Evolutionary conservation across 2,329 filamentous ascomycete species (phyloP).

Genomic region (Aspergillus persii): DNA sequence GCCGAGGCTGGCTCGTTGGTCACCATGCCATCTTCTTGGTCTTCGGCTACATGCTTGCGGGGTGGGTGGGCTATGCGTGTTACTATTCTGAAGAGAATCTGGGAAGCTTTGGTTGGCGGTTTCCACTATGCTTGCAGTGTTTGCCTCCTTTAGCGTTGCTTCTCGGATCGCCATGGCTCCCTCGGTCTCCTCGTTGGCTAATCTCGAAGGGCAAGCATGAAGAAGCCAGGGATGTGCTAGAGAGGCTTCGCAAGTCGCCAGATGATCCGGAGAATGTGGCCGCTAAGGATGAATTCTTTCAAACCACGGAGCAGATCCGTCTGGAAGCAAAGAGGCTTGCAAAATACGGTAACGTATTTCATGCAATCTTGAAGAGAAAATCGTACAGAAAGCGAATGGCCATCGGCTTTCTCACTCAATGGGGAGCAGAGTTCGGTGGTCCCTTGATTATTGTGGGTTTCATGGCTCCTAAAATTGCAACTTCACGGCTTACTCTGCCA

Average conservation of each 20-base stretch:
- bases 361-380: conserved; percentile 46
- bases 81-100: conserved; percentile 41
- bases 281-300: conserved; percentile 48
- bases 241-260: conserved; percentile 37
- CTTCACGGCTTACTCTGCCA: conserved; percentile 17
- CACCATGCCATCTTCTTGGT: conserved; percentile 49
- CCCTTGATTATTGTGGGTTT: conserved; percentile 51
- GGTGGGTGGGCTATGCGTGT: conserved; percentile 47
- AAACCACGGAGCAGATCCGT: conserved; percentile 47
- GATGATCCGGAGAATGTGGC: conserved; percentile 42
- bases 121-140: conserved; percentile 44
- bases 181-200: conserved; percentile 51
- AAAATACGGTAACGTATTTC: conserved; percentile 44
- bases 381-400: conserved; percentile 53
- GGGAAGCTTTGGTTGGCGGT: conserved; percentile 46
- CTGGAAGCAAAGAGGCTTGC: conserved; percentile 45
- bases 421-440: conserved; percentile 54
- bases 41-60: conserved; percentile 47
- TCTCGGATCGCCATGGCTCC: conserved; percentile 43
- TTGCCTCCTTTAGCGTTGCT: conserved; percentile 42
- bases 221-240: conserved; percentile 47
- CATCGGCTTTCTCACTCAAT: conserved; percentile 54
- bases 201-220: conserved; percentile 46
- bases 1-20: conserved; percentile 47
- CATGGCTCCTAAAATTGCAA: background rate